Evolutionary conservation across 192 early-diverging fungal genomes (phyloP).

Genomic region (Funneliformis mosseae): DNA sequence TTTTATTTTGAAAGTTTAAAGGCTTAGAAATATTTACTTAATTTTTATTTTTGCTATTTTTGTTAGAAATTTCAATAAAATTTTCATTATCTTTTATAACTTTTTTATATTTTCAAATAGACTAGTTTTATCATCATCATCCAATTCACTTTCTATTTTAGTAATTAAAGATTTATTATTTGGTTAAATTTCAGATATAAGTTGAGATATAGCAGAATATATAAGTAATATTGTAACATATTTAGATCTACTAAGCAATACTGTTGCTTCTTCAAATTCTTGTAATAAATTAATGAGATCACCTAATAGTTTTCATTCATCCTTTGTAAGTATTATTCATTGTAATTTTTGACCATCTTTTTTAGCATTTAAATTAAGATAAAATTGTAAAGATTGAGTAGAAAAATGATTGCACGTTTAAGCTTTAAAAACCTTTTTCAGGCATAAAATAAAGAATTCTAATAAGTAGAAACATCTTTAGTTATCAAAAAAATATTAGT

Average conservation of each 20-base stretch:
- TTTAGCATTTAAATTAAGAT: not conserved
- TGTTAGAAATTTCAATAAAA: too few relatives aligned
- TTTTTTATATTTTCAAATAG: too few relatives aligned
- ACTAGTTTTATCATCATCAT: too few relatives aligned
- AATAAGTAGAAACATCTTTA: not conserved
- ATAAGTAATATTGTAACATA: not conserved
- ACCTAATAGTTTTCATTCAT: not conserved
- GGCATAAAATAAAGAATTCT: not conserved
- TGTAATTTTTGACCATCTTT: not conserved
- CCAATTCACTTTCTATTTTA: not conserved
- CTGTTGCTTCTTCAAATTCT: not conserved
- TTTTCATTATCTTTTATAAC: too few relatives aligned
- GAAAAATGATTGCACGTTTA: not conserved
- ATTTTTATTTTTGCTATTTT: not conserved
- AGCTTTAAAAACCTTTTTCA: not conserved
- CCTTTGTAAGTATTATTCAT: not conserved
- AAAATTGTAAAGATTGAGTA: not conserved
- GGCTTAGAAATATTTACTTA: not conserved
- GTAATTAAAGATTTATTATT: not conserved
- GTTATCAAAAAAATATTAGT: not conserved
- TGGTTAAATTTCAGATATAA: not conserved
- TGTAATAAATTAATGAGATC: not conserved
- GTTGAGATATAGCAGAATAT: not conserved
- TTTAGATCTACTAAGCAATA: not conserved
- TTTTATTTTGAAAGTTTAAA: not conserved